Percentiles rank a stretch among this genome's conserved stretches.
Evolutionary conservation across 2,329 filamentous ascomycete genomes (phyloP).

Genomic region (Diplodia mutila): DNA sequence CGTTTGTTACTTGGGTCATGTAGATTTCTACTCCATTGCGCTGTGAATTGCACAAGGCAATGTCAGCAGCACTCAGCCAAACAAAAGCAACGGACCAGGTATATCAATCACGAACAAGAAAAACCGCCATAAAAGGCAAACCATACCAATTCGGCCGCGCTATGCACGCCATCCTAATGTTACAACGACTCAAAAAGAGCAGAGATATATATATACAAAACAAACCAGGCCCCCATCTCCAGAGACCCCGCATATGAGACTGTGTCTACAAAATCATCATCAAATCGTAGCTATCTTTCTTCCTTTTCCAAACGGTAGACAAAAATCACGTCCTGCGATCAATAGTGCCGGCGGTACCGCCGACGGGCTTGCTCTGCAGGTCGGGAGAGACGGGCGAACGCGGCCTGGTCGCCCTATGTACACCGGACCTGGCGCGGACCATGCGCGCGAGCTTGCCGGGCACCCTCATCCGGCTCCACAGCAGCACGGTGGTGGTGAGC

Average conservation of each 20-base stretch:
- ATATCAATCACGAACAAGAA: background rate
- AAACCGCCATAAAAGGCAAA: background rate
- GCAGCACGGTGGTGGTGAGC: slow-evolving; percentile 57
- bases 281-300: background rate
- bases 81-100: background rate
- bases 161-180: background rate
- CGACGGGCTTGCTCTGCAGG: slow-evolving; percentile 6
- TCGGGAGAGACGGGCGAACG: slow-evolving; percentile 12
- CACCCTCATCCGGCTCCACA: slow-evolving; percentile 18
- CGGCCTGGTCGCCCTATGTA: background rate
- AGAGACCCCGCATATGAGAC: background rate
- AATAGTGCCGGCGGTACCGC: background rate
- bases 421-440: background rate
- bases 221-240: background rate
- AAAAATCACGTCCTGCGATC: background rate
- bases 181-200: background rate
- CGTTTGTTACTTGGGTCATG: too few species aligned
- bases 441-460: slow-evolving; percentile 5
- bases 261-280: slow-evolving; percentile 3
- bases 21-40: too few species aligned
- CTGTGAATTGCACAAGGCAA: too few species aligned
- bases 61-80: too few species aligned
- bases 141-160: background rate
- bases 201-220: slow-evolving; percentile 4
- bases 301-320: background rate